Evolutionary conservation across 2,329 filamentous ascomycete genomes (phyloP).

Genomic region (Talaromyces marneffei): DNA sequence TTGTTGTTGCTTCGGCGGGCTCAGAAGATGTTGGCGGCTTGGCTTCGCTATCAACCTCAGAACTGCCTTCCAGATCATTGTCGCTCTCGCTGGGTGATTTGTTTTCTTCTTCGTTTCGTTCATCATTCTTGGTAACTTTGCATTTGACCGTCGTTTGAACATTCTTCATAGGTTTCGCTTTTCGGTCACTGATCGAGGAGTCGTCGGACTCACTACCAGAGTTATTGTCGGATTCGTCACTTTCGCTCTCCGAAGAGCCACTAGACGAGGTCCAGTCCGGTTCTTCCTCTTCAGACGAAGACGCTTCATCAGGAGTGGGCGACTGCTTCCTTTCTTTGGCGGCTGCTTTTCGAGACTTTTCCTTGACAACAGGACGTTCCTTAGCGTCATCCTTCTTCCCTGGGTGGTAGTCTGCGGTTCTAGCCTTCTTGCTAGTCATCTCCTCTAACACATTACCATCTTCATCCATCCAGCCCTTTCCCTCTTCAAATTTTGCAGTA

Average conservation of each 20-base stretch:
- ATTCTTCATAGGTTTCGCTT: background rate
- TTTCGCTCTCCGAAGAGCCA: conserved; percentile 18
- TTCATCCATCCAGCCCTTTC: conserved; percentile 80
- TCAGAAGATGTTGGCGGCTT: conserved; percentile 34
- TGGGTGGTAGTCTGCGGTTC: conserved; percentile 26
- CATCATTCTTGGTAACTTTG: background rate
- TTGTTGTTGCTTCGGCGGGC: conserved; percentile 26
- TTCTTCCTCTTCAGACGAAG: conserved; percentile 20
- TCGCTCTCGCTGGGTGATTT: conserved; percentile 4
- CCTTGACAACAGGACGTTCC: conserved; percentile 12
- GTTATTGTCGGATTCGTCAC: background rate
- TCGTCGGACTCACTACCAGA: background rate
- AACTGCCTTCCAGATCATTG: conserved; percentile 14
- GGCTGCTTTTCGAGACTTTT: background rate
- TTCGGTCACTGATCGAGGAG: background rate
- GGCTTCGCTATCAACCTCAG: conserved; percentile 11
- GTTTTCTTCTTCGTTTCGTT: background rate
- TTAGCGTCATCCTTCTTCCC: conserved; percentile 26
- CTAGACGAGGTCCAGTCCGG: conserved; percentile 34
- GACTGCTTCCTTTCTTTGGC: background rate
- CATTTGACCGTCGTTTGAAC: background rate
- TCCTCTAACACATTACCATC: conserved; percentile 64
- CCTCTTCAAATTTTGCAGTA: conserved; percentile 68
- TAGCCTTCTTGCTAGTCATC: conserved; percentile 24
- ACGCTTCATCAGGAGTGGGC: background rate